Evolutionary conservation across 345 rosid species (phyloP).

Genomic region (Psidium friedrichsthalianum): DNA sequence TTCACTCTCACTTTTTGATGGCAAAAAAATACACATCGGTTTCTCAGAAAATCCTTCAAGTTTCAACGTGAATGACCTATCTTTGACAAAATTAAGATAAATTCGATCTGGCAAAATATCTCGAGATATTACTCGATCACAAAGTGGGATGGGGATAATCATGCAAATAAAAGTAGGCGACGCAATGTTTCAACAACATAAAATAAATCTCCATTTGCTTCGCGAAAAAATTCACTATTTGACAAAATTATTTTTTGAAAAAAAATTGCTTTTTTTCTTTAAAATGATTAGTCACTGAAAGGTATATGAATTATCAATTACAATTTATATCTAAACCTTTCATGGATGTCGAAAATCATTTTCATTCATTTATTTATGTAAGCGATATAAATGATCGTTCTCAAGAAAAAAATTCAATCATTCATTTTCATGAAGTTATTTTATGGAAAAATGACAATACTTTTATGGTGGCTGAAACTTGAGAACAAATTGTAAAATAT

Average conservation of each 20-base stretch:
- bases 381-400: neutral
- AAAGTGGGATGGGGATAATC: neutral
- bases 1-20: neutral
- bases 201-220: neutral
- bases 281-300: no score
- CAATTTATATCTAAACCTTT: neutral
- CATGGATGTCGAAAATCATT: rapidly evolving
- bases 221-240: neutral
- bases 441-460: no score
- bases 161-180: neutral
- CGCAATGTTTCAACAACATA: neutral
- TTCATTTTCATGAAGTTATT: no score
- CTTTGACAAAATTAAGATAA: neutral
- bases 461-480: no score
- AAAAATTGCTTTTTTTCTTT: no score
- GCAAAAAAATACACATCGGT: neutral
- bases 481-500: no score
- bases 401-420: neutral
- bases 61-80: neutral
- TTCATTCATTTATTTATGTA: neutral
- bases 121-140: neutral
- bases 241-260: neutral
- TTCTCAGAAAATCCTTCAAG: neutral
- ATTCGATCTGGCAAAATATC: neutral
- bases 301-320: neutral